A percentile compares a stretch with the other conserved stretches of the same genome.
phyloP scores from a whole-genome alignment of 164 flowering plant species.

The Stephania japonica region DNA sequence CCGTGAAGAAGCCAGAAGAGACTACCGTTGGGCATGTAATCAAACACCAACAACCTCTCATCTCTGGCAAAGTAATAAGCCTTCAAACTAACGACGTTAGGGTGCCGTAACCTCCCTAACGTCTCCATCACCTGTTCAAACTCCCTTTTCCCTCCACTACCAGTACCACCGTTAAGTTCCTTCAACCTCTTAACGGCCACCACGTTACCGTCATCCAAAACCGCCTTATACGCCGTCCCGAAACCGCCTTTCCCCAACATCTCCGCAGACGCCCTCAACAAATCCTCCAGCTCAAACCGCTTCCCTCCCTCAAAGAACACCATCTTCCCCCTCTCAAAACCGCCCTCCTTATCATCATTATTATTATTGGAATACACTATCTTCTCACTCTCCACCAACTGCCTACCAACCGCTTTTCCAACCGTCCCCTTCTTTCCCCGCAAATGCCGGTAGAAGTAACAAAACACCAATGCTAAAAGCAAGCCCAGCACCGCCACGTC shows the following conservation, averaged over 20 bases:
- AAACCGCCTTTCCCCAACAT: conserved; percentile 90
- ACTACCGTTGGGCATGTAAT: conserved; percentile 73
- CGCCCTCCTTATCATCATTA: conserved; percentile 37
- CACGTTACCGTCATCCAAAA: conserved; percentile 64
- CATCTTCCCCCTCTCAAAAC: conserved; percentile 62
- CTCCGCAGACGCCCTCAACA: conserved; percentile 88
- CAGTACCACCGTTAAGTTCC: conserved; percentile 27
- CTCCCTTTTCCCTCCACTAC: conserved; percentile 50
- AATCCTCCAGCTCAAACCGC: conserved; percentile 83
- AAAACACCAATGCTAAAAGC: conserved; percentile 50
- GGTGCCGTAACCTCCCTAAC: conserved; percentile 61
- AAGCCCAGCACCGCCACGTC: conserved; percentile 51
- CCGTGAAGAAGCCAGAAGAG: conserved; percentile 90
- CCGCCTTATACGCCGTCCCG: conserved; percentile 89
- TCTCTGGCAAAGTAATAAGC: conserved; percentile 81
- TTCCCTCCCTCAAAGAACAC: conserved; percentile 66
- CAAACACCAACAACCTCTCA: conserved; percentile 81
- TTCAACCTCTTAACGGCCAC: conserved; percentile 86
- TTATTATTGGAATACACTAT: conserved; percentile 58
- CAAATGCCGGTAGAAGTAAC: conserved; percentile 58
- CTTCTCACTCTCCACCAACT: conserved; percentile 46
- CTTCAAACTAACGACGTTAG: conserved; percentile 55
- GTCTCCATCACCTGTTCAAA: conserved; percentile 78
- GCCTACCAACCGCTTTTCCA: conserved; percentile 15
- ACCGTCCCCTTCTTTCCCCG: conserved; percentile 6